phyloP scores from a whole-genome alignment of 331 rosid genomes.

The Malus hybrid region DNA sequence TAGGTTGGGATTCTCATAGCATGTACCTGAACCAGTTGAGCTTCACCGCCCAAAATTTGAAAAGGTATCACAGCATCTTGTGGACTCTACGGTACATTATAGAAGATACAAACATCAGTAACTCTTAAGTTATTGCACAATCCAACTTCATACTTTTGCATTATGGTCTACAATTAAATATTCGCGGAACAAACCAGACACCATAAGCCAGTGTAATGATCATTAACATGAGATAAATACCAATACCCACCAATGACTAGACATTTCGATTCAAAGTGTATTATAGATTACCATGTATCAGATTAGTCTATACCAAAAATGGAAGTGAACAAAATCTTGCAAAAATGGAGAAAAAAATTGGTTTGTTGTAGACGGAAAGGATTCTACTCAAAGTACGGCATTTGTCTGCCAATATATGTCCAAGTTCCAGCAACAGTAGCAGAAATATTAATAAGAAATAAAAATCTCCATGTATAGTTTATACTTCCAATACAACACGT shows the following conservation, averaged over 20 bases:
- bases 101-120: neutral
- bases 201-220: neutral
- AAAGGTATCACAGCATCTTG: constrained; percentile 84
- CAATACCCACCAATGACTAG: neutral
- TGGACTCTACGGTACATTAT: constrained; percentile 56
- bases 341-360: neutral
- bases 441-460: neutral
- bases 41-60: constrained; percentile 98
- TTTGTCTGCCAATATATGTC: neutral
- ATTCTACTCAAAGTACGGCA: neutral
- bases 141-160: neutral
- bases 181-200: neutral
- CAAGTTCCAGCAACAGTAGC: neutral
- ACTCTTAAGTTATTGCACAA: constrained; percentile 2
- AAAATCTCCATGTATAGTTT: neutral
- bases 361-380: neutral
- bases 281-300: neutral
- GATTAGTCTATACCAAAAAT: too few species aligned
- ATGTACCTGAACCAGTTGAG: constrained; percentile 94
- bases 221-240: neutral
- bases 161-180: neutral
- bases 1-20: neutral
- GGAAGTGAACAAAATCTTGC: neutral
- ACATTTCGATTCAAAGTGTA: neutral
- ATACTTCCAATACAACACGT: neutral